A percentile compares a stretch with the other conserved stretches of the same genome.
phyloP scores from a whole-genome alignment of 2,329 filamentous ascomycete genomes.

The Thyridium curvatum region DNA sequence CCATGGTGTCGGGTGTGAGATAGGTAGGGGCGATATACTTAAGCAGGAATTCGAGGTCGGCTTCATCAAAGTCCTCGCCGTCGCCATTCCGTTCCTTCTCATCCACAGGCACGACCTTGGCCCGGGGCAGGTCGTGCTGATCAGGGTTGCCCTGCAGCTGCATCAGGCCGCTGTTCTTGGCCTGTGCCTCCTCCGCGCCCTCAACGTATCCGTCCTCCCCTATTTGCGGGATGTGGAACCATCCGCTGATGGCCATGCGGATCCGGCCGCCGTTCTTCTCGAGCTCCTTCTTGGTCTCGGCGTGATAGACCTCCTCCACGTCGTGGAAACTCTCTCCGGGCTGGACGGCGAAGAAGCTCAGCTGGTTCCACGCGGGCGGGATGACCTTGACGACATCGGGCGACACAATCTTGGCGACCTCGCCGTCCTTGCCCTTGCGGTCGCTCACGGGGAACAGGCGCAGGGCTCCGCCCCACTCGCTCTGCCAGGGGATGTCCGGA shows the following conservation, averaged over 20 bases:
- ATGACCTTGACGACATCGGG: constrained; percentile 77
- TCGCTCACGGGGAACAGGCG: constrained; percentile 73
- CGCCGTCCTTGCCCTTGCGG: constrained; percentile 60
- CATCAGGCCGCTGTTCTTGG: constrained; percentile 83
- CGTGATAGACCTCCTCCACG: constrained; percentile 92
- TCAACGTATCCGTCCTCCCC: constrained; percentile 88
- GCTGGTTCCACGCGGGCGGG: constrained; percentile 92
- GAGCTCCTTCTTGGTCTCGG: constrained; percentile 48
- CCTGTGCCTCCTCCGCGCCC: constrained; percentile 82
- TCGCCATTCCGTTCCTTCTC: constrained; percentile 37
- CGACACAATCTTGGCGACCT: constrained; percentile 71
- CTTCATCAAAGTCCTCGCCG: constrained; percentile 60
- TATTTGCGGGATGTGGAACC: constrained; percentile 96
- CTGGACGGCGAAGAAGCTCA: constrained; percentile 97
- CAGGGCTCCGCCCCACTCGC: constrained; percentile 88
- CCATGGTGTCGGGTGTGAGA: constrained; percentile 83
- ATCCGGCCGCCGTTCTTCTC: constrained; percentile 68
- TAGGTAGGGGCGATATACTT: constrained; percentile 88
- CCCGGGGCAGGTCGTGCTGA: constrained; percentile 75
- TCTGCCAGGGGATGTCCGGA: constrained; percentile 83
- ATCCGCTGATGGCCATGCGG: constrained; percentile 96
- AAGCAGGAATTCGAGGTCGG: constrained; percentile 82
- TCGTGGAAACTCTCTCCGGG: constrained; percentile 99
- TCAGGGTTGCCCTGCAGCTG: constrained; percentile 90
- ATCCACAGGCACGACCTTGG: constrained; percentile 42